Evolutionary conservation across 208 protist species (phyloP), one percentile per base, ranked within the genome.

Genomic region (Novymonas esmeraldas): DNA sequence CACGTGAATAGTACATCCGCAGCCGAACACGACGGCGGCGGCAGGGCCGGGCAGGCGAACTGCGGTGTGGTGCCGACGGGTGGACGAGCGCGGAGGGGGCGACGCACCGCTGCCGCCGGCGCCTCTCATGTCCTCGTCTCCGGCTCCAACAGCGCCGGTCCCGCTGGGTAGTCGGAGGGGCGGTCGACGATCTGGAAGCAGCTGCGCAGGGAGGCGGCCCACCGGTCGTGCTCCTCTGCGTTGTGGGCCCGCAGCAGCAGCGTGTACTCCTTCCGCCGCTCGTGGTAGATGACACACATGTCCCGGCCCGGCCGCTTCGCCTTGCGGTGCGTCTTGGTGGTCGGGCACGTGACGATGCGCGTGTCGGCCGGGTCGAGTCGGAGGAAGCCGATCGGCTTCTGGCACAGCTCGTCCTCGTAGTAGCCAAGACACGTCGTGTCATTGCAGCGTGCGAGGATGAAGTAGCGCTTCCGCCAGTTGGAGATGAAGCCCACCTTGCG

Each of bases 381-480:
- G 20, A 89, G 38, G 20, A 85, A 73, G 11, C 75, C 76, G 13
- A 89, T 54, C 2, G 76, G 71, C 55, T 79, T 80, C 28, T 46
- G 76, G 61, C 79, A 82, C 60, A 75, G 74, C 57, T 82, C 75
- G 57, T 92, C 78, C 51, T 79, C 64, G 64, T 79, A 89, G 70
- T 85, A 92, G 18, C 75, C 71, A 36, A 89, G 66, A 49, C 69
- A 74, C 11, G 81, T 79, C 34, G 54, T 62, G 29, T 63, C 70
- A 55, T 76, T 74, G 55, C 82, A 76, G 28, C 78, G 36, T 1
- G 80, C 72, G 29, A 87, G 59, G 14, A 87, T 74, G 61, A 92
- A 83, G 63, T 76, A 87, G 33, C 82, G 76, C 14, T 76, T 58
- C 63, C 82, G 82, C 85, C 82, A 89, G 60, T 83, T 92, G 5